phyloP scores from a whole-genome alignment of 768 basidiomycete species.

The Naganishia kalamii region DNA sequence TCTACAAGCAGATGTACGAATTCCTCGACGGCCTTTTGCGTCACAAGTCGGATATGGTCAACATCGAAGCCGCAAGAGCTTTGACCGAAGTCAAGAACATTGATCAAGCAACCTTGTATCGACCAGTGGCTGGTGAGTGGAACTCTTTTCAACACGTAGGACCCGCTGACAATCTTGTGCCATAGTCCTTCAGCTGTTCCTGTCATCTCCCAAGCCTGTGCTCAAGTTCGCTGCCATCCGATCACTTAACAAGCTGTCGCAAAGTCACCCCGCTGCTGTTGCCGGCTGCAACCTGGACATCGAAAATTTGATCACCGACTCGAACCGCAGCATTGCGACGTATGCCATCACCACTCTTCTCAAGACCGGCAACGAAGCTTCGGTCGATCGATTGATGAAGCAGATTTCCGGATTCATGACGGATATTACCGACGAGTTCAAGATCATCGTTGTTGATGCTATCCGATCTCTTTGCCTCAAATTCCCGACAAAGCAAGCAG shows the following conservation, averaged over 20 bases:
- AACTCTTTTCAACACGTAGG: not conserved
- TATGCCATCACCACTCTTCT: conserved; percentile 97
- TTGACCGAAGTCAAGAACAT: conserved; percentile 95
- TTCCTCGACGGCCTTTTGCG: conserved; percentile 88
- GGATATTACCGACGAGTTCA: conserved; percentile 99
- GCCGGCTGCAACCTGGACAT: conserved; percentile 91
- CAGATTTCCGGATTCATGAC: conserved; percentile 98
- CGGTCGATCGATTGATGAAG: conserved; percentile 97
- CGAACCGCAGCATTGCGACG: conserved; percentile 92
- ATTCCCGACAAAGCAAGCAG: conserved; percentile 91
- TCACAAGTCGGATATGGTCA: conserved; percentile 99
- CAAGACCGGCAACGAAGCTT: conserved; percentile 99
- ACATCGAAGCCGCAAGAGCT: conserved; percentile 93
- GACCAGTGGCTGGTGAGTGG: conserved; percentile 75
- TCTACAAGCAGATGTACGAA: conserved; percentile 87
- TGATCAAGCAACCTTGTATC: conserved; percentile 66
- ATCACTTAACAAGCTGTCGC: conserved; percentile 80
- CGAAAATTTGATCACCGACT: conserved; percentile 90
- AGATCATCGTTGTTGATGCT: conserved; percentile 98
- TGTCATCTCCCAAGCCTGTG: conserved; percentile 88
- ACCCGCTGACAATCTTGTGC: not conserved
- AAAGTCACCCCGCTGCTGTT: conserved; percentile 77
- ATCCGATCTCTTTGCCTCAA: conserved; percentile 97
- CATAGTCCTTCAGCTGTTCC: conserved; percentile 84
- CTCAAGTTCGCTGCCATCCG: conserved; percentile 97